These are phyloP conservation scores for Rubia peregrina DNA, from an alignment of 305 asterid species.

Conservation along the genomic window DNA sequence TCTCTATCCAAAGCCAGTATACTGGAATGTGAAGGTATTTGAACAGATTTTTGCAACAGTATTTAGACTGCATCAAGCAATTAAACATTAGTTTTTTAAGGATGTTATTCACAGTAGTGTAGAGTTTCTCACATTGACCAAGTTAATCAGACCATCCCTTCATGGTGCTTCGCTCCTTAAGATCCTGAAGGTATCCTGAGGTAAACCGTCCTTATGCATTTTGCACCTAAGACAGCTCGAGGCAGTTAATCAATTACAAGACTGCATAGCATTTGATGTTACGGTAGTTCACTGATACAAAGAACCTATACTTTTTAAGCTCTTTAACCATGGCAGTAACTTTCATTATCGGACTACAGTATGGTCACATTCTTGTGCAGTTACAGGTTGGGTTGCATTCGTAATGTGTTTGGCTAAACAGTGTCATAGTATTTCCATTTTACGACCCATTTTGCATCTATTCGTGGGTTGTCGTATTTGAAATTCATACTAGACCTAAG, in stretches of 20 bases:
- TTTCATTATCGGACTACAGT: conserved; percentile 79
- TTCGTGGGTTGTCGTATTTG: background rate
- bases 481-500: conserved; percentile 13
- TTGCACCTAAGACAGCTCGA: too few relatives aligned
- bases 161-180: conserved; percentile 83
- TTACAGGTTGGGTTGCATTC: conserved; percentile 36
- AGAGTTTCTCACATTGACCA: conserved; percentile 34
- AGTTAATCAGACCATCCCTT: conserved; percentile 41
- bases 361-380: conserved; percentile 65
- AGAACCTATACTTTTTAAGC: conserved; percentile 29
- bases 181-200: conserved; percentile 93
- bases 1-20: conserved; percentile 65
- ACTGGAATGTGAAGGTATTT: conserved; percentile 64
- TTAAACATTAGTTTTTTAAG: conserved; percentile 11
- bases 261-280: background rate
- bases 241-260: background rate
- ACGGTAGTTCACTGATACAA: background rate
- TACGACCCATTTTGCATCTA: background rate
- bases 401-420: background rate
- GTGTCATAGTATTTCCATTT: background rate
- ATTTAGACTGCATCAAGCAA: conserved; percentile 12
- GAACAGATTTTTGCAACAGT: conserved; percentile 13
- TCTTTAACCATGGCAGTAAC: conserved; percentile 68
- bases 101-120: conserved; percentile 47
- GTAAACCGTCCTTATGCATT: conserved; percentile 24